Conservation (phyloP, 2,329 filamentous ascomycete genomes). For the Nectriaceae sp. region DNA sequence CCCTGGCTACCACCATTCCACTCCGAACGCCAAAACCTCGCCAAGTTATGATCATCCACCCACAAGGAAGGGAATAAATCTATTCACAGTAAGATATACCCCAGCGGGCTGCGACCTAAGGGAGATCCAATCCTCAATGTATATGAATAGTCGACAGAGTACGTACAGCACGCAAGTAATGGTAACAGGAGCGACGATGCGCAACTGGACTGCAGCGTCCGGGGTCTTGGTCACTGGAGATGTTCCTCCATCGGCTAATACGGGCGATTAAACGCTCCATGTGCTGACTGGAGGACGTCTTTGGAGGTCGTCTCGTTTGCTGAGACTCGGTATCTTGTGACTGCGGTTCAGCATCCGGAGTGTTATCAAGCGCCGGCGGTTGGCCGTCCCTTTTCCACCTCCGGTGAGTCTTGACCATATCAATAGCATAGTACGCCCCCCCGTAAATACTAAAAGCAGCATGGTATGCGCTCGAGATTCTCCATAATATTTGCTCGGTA, state of each 20-base stretch:
- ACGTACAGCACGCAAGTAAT: constrained; percentile 4
- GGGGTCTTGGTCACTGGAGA: constrained; percentile 5
- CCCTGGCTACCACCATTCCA: too few relatives aligned
- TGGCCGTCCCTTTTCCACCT: neutral
- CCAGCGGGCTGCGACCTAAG: constrained; percentile 3
- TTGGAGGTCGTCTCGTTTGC: neutral
- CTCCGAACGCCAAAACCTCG: too few relatives aligned
- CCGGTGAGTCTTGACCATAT: neutral
- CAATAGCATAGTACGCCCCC: constrained; percentile 2
- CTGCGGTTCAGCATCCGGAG: neutral
- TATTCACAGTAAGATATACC: constrained; percentile 8
- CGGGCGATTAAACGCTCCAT: neutral
- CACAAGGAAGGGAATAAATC: constrained; percentile 7
- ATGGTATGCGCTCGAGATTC: constrained; percentile 17
- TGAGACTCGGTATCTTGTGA: neutral
- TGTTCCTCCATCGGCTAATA: neutral
- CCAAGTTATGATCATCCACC: too few relatives aligned
- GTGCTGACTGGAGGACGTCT: neutral
- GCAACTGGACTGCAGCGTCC: constrained; percentile 1
- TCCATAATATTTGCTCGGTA: constrained; percentile 23
- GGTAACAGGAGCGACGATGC: neutral
- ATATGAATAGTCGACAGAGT: constrained; percentile 7
- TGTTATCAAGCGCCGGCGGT: neutral
- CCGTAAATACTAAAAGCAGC: constrained; percentile 6
- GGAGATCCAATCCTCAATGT: constrained; percentile 7